Evolutionary conservation across 108 stramenopile species (phyloP).

Genomic region (Cyclostephanos invisitatus): DNA sequence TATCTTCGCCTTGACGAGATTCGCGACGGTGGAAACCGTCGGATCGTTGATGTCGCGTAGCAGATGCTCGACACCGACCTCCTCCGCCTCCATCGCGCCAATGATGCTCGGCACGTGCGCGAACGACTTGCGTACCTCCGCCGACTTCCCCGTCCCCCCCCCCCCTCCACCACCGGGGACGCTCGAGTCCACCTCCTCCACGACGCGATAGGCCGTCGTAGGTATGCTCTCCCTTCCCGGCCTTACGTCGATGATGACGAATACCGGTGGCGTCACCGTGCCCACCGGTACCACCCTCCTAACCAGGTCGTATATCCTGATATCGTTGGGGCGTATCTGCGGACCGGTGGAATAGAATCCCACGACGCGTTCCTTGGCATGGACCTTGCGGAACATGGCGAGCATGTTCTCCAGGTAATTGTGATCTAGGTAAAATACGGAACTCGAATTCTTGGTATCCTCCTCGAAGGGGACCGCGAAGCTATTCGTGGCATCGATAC

Average conservation of each 20-base stretch:
- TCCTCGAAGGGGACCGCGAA: slow-evolving; percentile 99
- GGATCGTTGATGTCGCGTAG: slow-evolving; percentile 99
- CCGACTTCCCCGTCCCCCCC: slow-evolving; percentile 15
- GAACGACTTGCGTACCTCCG: slow-evolving; percentile 89
- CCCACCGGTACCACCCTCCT: slow-evolving; percentile 71
- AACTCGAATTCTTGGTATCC: slow-evolving; percentile 88
- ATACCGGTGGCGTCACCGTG: slow-evolving; percentile 78
- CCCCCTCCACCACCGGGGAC: slow-evolving; percentile 15
- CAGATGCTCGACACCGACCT: slow-evolving; percentile 98
- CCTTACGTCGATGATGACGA: slow-evolving; percentile 98
- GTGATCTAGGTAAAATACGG: slow-evolving; percentile 98
- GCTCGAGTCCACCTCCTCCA: slow-evolving; percentile 76
- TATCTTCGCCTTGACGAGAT: slow-evolving; percentile 93
- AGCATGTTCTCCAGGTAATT: slow-evolving; percentile 95
- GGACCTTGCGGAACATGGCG: slow-evolving; percentile 82
- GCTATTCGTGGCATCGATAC: slow-evolving; percentile 89
- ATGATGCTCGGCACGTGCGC: slow-evolving; percentile 90
- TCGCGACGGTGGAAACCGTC: slow-evolving; percentile 91
- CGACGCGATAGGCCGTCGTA: slow-evolving; percentile 93
- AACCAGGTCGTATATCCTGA: slow-evolving; percentile 85
- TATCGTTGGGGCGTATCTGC: slow-evolving; percentile 88
- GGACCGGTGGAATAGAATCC: slow-evolving; percentile 96
- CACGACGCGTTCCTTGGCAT: slow-evolving; percentile 91
- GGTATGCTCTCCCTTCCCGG: slow-evolving; percentile 92
- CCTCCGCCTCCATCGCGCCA: slow-evolving; percentile 97